Conservation (phyloP, 2,329 filamentous ascomycete genomes). For the Talaromyces rugulosus region DNA sequence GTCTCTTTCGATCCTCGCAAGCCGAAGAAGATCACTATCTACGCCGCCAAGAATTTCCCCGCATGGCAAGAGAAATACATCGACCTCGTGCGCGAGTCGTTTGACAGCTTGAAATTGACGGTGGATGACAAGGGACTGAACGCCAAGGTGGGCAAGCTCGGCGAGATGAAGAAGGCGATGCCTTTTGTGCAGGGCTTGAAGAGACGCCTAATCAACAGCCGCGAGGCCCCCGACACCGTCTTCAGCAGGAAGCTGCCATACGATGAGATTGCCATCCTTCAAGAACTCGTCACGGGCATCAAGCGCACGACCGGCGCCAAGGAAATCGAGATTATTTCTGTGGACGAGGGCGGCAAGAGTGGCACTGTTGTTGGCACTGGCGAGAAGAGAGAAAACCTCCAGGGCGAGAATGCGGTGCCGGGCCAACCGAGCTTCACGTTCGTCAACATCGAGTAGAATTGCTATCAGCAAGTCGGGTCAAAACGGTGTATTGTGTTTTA, state of each 20-base stretch:
- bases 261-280: constrained; percentile 72
- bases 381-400: constrained; percentile 55
- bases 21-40: constrained; percentile 88
- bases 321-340: constrained; percentile 66
- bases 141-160: constrained; percentile 73
- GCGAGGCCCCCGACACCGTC: constrained; percentile 63
- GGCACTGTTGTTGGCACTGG: constrained; percentile 42
- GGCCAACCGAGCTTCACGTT: constrained; percentile 80
- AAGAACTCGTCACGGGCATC: constrained; percentile 73
- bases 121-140: constrained; percentile 78
- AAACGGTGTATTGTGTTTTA: background rate
- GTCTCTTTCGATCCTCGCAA: constrained; percentile 82
- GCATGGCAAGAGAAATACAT: constrained; percentile 90
- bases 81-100: constrained; percentile 68
- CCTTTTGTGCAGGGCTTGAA: constrained; percentile 88
- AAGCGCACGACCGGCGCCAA: constrained; percentile 70
- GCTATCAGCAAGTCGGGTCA: background rate
- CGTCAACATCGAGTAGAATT: constrained; percentile 62
- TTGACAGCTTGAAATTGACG: constrained; percentile 58
- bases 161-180: constrained; percentile 91
- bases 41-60: constrained; percentile 73
- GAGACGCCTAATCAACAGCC: constrained; percentile 66
- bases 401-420: constrained; percentile 73
- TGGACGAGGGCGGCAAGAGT: constrained; percentile 56
- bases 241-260: constrained; percentile 83